Conservation (phyloP, 2,329 filamentous ascomycete genomes). For the Juglanconis sp. region DNA sequence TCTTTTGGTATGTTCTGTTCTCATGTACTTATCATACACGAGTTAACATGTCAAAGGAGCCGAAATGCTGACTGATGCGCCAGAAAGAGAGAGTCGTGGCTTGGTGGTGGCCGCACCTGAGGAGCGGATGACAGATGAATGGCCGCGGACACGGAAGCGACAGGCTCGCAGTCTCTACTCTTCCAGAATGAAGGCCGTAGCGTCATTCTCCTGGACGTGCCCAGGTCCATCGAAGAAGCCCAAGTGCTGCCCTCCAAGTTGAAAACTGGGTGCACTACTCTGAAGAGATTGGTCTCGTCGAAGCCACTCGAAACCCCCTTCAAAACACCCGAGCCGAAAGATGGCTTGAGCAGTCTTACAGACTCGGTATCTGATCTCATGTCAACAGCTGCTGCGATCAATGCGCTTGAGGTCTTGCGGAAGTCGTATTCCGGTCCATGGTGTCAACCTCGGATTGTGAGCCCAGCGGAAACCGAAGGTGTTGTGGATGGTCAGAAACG, state of each 20-base stretch:
- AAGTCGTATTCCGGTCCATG: constrained; percentile 40
- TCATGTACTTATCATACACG: too few species aligned
- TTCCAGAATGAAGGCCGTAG: constrained; percentile 49
- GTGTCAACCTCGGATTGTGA: constrained; percentile 39
- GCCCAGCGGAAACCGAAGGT: background rate
- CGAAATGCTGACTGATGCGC: background rate
- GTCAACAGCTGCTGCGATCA: constrained; percentile 43
- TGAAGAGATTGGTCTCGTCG: constrained; percentile 44
- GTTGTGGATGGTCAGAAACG: constrained; percentile 1
- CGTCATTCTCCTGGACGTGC: constrained; percentile 65
- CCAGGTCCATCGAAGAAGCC: constrained; percentile 64
- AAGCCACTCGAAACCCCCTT: constrained; percentile 43
- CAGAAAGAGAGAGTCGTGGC: background rate
- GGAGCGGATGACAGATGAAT: background rate
- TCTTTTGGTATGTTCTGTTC: background rate
- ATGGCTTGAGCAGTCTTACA: constrained; percentile 34
- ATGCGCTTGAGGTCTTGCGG: constrained; percentile 39
- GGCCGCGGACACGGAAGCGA: background rate
- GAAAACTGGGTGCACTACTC: background rate
- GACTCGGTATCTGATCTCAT: constrained; percentile 54
- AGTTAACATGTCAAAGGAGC: background rate
- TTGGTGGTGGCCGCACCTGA: background rate
- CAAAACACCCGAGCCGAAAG: constrained; percentile 49
- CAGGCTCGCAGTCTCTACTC: constrained; percentile 39
- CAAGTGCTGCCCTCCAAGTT: constrained; percentile 46